Evolutionary conservation across 768 basidiomycete species (phyloP).

Genomic region (Lactarius evosmus): DNA sequence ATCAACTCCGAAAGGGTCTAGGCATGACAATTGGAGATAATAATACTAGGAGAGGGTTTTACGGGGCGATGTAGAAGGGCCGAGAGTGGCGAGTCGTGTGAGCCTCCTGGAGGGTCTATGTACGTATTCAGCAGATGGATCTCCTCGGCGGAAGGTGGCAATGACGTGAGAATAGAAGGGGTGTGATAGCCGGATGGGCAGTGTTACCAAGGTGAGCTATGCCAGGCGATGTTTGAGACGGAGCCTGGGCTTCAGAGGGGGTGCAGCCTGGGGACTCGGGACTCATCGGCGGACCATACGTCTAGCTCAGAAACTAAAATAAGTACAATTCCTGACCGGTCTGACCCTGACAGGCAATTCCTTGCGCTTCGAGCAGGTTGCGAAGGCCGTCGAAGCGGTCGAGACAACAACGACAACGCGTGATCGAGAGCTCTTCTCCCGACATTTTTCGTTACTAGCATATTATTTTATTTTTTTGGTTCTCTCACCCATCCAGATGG

Average conservation of each 20-base stretch:
- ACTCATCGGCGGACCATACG: background rate
- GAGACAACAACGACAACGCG: constrained; percentile 12
- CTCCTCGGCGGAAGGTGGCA: constrained; percentile 19
- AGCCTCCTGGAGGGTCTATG: background rate
- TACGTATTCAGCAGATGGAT: constrained; percentile 20
- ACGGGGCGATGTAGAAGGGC: background rate
- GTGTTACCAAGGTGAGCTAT: constrained; percentile 1
- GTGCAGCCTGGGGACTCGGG: background rate
- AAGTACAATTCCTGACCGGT: background rate
- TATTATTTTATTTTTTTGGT: background rate
- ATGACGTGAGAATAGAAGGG: constrained; percentile 12
- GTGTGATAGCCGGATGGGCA: constrained; percentile 18
- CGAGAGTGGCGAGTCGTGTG: constrained; percentile 6
- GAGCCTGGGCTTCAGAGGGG: background rate
- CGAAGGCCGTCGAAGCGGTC: constrained; percentile 8
- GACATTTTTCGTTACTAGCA: constrained; percentile 9
- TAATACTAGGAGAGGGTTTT: background rate
- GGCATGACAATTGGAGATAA: background rate
- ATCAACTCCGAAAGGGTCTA: background rate
- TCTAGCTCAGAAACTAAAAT: background rate
- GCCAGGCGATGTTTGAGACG: background rate
- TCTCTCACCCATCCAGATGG: background rate
- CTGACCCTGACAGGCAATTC: constrained; percentile 11
- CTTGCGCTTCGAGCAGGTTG: constrained; percentile 4
- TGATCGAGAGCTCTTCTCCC: constrained; percentile 25